A percentile compares a stretch with the other conserved stretches of the same genome.
phyloP scores from a whole-genome alignment of 1,139 yeast species.

The Saccharomycopsis hybrid region DNA sequence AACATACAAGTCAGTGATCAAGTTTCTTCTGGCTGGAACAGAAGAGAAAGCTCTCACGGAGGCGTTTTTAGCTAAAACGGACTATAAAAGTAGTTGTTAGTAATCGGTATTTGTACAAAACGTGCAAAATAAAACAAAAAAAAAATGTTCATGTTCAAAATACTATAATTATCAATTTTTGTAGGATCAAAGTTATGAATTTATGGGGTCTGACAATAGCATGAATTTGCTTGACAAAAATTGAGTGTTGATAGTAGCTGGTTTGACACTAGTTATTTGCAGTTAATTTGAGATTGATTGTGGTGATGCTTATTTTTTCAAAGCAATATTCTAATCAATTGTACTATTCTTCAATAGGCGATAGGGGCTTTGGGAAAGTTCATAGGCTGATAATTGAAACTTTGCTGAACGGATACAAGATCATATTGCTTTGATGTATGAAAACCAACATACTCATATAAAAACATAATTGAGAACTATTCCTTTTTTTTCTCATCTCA shows the following conservation, averaged over 20 bases:
- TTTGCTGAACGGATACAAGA: no score
- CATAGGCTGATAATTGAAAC: no score
- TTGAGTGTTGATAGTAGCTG: background rate
- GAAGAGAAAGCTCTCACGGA: constrained; percentile 17
- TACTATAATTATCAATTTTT: background rate
- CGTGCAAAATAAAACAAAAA: background rate
- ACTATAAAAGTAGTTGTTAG: constrained; percentile 2
- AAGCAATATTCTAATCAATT: no score
- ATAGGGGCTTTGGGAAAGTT: no score
- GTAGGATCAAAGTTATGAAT: background rate
- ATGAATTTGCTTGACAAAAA: background rate
- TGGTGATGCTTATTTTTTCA: background rate
- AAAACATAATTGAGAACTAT: no score
- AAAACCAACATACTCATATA: no score
- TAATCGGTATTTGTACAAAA: background rate
- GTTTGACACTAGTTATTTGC: background rate
- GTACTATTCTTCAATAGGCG: no score
- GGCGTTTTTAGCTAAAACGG: constrained; percentile 2
- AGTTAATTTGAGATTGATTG: background rate
- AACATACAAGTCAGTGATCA: constrained; percentile 69
- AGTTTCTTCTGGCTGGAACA: constrained; percentile 33
- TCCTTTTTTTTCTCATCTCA: no score
- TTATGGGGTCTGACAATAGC: background rate
- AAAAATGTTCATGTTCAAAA: background rate
- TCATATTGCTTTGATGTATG: no score